Evolutionary conservation across 805 yeast species (phyloP).

Genomic region (Lipomyces spencermartinsiae): DNA sequence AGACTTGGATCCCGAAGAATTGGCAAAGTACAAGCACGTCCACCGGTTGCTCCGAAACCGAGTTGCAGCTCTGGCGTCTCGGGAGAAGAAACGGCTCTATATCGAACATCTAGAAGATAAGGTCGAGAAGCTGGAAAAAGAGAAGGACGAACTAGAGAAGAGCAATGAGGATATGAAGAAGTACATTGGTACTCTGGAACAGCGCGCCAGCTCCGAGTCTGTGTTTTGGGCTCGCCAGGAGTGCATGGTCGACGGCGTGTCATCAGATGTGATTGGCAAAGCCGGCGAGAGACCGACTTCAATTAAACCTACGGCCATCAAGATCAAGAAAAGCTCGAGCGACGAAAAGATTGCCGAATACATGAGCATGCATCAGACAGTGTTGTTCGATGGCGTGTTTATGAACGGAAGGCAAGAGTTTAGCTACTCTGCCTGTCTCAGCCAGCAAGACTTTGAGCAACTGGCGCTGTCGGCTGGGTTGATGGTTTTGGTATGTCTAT

Average conservation of each 20-base stretch:
- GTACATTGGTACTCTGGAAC: conserved; percentile 19
- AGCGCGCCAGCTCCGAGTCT: conserved; percentile 9
- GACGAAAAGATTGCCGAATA: background rate
- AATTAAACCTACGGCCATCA: conserved; percentile 4
- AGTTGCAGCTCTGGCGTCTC: conserved; percentile 36
- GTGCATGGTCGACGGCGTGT: conserved; percentile 1
- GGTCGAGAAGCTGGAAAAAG: conserved; percentile 19
- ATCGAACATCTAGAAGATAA: conserved; percentile 32
- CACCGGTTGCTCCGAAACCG: conserved; percentile 35
- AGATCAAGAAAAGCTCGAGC: background rate
- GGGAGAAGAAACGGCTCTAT: conserved; percentile 35
- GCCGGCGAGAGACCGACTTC: background rate
- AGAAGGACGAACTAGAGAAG: conserved; percentile 7
- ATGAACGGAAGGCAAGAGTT: conserved; percentile 6
- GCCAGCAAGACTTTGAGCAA: conserved; percentile 21
- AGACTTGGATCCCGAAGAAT: conserved; percentile 34
- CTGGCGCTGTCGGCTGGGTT: conserved; percentile 22
- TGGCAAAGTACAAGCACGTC: conserved; percentile 36
- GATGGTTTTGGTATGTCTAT: background rate
- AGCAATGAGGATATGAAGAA: background rate
- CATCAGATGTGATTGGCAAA: background rate
- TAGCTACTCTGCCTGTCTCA: background rate
- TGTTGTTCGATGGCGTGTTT: background rate
- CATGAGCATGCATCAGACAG: conserved; percentile 6
- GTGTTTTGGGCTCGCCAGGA: conserved; percentile 16